phyloP scores from a whole-genome alignment of 805 yeast species.

The Hanseniaspora clermontiae region DNA sequence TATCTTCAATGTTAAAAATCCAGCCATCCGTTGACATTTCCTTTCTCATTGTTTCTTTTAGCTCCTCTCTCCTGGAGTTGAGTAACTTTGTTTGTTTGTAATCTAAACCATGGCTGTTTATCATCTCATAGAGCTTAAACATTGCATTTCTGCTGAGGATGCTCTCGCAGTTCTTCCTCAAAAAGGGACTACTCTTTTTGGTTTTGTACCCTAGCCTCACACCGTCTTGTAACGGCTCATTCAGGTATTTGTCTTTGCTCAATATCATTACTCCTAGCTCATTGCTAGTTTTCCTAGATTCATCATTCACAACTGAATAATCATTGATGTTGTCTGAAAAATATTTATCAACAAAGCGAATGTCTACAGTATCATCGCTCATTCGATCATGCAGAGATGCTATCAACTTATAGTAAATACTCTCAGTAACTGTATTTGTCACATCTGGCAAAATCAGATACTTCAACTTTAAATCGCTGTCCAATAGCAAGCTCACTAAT shows the following conservation, averaged over 20 bases:
- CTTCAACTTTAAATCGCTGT: conserved; percentile 26
- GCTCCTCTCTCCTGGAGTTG: conserved; percentile 16
- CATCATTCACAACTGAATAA: neutral
- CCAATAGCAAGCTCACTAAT: conserved; percentile 31
- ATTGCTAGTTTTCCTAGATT: neutral
- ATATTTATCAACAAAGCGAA: neutral
- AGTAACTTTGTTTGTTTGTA: conserved; percentile 14
- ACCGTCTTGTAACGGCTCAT: conserved; percentile 40
- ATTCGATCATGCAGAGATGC: neutral
- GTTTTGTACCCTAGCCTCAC: conserved; percentile 45
- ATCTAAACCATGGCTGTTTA: neutral
- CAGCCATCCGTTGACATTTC: conserved; percentile 33
- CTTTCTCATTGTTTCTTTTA: conserved; percentile 20
- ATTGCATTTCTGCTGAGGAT: conserved; percentile 18
- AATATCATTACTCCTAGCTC: neutral
- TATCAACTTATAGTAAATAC: neutral
- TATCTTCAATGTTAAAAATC: conserved; percentile 35
- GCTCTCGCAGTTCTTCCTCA: conserved; percentile 32
- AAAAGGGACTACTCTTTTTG: conserved; percentile 31
- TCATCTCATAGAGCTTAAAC: neutral
- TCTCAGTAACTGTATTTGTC: neutral
- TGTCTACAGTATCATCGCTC: neutral
- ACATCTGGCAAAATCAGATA: conserved; percentile 38
- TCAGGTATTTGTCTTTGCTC: conserved; percentile 1
- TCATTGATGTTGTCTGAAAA: neutral